Evolutionary conservation across 305 asterid species (phyloP).

Genomic region (Ajuga reptans): DNA sequence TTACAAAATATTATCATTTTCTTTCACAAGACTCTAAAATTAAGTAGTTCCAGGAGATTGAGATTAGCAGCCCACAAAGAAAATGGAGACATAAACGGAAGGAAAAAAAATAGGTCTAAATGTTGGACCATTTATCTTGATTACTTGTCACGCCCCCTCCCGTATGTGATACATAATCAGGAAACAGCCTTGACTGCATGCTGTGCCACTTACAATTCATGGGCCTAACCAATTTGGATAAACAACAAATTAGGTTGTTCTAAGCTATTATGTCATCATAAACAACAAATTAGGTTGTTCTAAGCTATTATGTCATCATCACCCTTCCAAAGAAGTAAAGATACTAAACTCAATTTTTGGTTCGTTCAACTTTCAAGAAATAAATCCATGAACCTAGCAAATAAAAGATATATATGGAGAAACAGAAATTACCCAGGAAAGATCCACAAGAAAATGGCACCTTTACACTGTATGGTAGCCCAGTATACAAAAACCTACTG

Average conservation of each 20-base stretch:
- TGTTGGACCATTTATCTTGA: background rate
- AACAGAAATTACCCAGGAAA: slow-evolving; percentile 28
- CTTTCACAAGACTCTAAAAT: background rate
- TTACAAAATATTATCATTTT: background rate
- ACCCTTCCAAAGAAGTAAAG: slow-evolving; percentile 6
- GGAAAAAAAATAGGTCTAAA: background rate
- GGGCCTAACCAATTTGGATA: background rate
- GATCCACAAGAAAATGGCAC: slow-evolving; percentile 15
- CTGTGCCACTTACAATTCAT: background rate
- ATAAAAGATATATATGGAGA: background rate
- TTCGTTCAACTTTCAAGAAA: background rate
- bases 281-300: background rate
- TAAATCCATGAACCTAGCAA: slow-evolving; percentile 10
- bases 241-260: background rate
- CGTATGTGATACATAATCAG: background rate
- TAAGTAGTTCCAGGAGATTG: background rate
- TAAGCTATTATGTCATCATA: background rate
- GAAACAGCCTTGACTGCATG: background rate
- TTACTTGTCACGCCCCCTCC: background rate
- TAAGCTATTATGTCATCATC: background rate
- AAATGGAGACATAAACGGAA: background rate
- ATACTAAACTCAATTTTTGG: slow-evolving; percentile 4
- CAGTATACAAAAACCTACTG: slow-evolving; percentile 21
- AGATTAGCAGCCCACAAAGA: background rate
- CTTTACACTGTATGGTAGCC: slow-evolving; percentile 15